phyloP scores from a whole-genome alignment of 2,329 filamentous ascomycete species.

The Exophiala bonariae region DNA sequence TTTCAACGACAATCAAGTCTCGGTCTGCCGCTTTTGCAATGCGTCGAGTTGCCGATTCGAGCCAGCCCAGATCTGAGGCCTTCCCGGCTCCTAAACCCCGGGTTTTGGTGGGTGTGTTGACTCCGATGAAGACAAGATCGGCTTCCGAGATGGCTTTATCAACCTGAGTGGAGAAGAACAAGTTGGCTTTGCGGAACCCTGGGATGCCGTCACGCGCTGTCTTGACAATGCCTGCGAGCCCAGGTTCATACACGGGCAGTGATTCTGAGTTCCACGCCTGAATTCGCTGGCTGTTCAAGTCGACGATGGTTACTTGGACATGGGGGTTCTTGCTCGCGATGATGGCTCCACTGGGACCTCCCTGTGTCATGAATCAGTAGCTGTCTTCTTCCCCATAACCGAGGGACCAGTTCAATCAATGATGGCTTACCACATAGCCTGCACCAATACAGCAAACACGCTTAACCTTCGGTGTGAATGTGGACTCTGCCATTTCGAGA shows the following conservation, averaged over 20 bases:
- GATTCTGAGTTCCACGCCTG: constrained; percentile 71
- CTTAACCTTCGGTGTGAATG: constrained; percentile 20
- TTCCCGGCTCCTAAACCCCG: constrained; percentile 68
- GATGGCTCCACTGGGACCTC: constrained; percentile 73
- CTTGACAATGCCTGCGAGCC: constrained; percentile 64
- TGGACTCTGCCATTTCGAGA: too few species aligned
- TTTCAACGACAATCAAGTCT: constrained; percentile 76
- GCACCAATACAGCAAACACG: constrained; percentile 72
- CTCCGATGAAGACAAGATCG: constrained; percentile 72
- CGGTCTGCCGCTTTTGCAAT: constrained; percentile 66
- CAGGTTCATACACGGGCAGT: constrained; percentile 75
- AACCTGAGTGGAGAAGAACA: constrained; percentile 72
- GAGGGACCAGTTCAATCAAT: constrained; percentile 19
- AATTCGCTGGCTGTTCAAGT: constrained; percentile 66
- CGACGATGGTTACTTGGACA: constrained; percentile 72
- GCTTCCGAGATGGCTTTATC: constrained; percentile 63
- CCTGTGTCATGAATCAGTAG: constrained; percentile 38
- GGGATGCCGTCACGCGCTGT: constrained; percentile 28
- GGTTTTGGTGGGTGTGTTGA: constrained; percentile 77
- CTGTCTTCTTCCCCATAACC: neutral
- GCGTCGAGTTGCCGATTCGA: constrained; percentile 68
- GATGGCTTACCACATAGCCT: constrained; percentile 69
- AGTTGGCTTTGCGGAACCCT: constrained; percentile 59
- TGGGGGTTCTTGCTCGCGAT: constrained; percentile 72
- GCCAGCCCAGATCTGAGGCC: constrained; percentile 70